Conservation (phyloP, 2,329 filamentous ascomycete species). For the Cladosporium halotolerans region DNA sequence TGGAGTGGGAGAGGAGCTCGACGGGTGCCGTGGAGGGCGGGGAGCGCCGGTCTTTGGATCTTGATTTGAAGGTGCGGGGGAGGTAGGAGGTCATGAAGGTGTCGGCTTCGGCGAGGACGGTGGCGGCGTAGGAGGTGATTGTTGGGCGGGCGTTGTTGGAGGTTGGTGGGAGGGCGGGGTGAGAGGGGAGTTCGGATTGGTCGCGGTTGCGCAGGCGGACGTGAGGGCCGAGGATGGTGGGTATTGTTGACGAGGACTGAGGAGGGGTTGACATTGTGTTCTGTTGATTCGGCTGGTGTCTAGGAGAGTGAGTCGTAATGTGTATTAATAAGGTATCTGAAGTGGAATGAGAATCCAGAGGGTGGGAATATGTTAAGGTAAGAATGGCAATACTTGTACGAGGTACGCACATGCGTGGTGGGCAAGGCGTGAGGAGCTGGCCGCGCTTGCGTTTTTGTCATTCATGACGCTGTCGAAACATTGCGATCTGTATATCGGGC, state of each 20-base stretch:
- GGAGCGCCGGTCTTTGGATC: slow-evolving; percentile 43
- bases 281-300: too few relatives aligned
- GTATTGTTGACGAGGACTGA: not conserved
- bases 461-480: too few relatives aligned
- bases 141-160: slow-evolving; percentile 4
- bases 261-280: not conserved
- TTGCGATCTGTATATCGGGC: too few relatives aligned
- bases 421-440: too few relatives aligned
- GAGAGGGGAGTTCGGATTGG: slow-evolving; percentile 28
- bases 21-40: slow-evolving; percentile 47
- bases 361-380: too few relatives aligned
- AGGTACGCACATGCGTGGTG: too few relatives aligned
- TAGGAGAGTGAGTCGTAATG: too few relatives aligned
- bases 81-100: slow-evolving; percentile 53
- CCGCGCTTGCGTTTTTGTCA: too few relatives aligned
- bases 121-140: slow-evolving; percentile 39
- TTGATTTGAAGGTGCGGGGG: slow-evolving; percentile 48
- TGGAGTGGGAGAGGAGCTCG: slow-evolving; percentile 47
- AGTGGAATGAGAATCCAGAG: too few relatives aligned
- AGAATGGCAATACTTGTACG: too few relatives aligned
- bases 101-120: slow-evolving; percentile 53
- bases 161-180: slow-evolving; percentile 25
- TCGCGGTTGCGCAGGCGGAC: slow-evolving; percentile 30
- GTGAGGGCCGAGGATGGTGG: slow-evolving; percentile 16
- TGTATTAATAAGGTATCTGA: too few relatives aligned